These are phyloP conservation scores for Arthrobotrys pseudoclavata DNA, from an alignment of 2,329 filamentous ascomycete genomes.

Conservation along the genomic window DNA sequence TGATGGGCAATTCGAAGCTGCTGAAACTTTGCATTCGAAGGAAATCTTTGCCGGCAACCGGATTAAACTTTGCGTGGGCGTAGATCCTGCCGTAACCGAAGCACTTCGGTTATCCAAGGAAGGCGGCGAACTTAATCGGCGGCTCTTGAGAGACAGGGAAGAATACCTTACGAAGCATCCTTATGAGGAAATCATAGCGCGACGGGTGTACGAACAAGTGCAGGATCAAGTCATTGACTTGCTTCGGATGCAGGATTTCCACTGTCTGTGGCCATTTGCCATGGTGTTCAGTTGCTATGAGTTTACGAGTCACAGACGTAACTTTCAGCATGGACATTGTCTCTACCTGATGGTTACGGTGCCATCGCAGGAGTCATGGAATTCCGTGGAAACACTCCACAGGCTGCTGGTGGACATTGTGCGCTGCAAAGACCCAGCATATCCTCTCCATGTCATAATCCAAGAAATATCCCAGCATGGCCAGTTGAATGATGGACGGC, in stretches of 20 bases:
- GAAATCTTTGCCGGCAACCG: conserved; percentile 52
- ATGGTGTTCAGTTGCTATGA: conserved; percentile 56
- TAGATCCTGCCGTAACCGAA: conserved; percentile 46
- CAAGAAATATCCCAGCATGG: conserved; percentile 35
- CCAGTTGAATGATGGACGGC: conserved; percentile 12
- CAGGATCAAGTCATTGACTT: conserved; percentile 20
- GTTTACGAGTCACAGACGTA: conserved; percentile 51
- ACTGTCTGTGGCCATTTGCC: conserved; percentile 45
- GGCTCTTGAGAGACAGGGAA: conserved; percentile 47
- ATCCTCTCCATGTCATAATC: conserved; percentile 37
- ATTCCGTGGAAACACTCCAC: conserved; percentile 7
- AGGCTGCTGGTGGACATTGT: conserved; percentile 19
- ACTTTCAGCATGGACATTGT: conserved; percentile 55
- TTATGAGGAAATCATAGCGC: conserved; percentile 22
- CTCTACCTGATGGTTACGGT: conserved; percentile 53
- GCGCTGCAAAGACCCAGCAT: conserved; percentile 11
- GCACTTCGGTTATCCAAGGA: conserved; percentile 53
- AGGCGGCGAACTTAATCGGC: conserved; percentile 43
- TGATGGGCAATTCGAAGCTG: conserved; percentile 39
- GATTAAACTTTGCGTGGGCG: conserved; percentile 57
- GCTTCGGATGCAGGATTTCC: conserved; percentile 9
- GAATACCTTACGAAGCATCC: conserved; percentile 45
- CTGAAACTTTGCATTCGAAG: conserved; percentile 38
- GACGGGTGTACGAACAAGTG: conserved; percentile 30
- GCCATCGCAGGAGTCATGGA: conserved; percentile 19